Conservation (phyloP, 169 alveolate genomes). For the Eimeria necatrix region DNA sequence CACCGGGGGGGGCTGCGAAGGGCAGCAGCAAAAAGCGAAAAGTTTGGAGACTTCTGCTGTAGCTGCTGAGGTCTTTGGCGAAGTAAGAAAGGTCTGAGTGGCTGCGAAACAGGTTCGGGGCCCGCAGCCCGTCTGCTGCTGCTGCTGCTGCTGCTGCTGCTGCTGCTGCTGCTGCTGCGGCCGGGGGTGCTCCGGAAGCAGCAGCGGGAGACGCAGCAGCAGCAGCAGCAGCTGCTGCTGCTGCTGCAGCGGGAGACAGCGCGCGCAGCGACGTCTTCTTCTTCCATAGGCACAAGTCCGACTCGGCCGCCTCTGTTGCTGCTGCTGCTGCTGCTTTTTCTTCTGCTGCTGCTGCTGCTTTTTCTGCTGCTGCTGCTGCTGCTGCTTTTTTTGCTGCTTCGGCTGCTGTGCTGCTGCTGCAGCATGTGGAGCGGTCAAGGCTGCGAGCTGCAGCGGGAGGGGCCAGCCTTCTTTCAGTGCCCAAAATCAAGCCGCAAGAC, state of each 20-base stretch:
- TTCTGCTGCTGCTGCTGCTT: not conserved
- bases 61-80: not conserved
- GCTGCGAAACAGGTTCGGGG: not conserved
- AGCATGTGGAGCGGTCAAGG: not conserved
- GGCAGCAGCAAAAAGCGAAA: constrained; percentile 29
- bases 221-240: not conserved
- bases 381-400: not conserved
- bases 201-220: not conserved
- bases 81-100: not conserved
- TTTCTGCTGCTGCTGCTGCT: not conserved
- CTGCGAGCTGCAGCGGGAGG: not conserved
- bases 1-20: not conserved
- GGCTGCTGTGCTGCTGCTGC: not conserved
- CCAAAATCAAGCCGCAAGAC: constrained; percentile 23
- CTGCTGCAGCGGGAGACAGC: too few species aligned
- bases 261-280: too few species aligned
- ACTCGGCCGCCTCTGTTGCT: too few species aligned
- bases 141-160: not conserved
- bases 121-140: not conserved
- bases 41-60: not conserved
- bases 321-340: not conserved
- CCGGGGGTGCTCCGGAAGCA: not conserved
- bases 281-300: too few species aligned
- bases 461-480: not conserved
- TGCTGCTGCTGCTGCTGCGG: not conserved